A percentile compares a stretch with the other conserved stretches of the same genome.
phyloP scores from a whole-genome alignment of 139 green algal species.

The Mychonastes homosphaera region DNA sequence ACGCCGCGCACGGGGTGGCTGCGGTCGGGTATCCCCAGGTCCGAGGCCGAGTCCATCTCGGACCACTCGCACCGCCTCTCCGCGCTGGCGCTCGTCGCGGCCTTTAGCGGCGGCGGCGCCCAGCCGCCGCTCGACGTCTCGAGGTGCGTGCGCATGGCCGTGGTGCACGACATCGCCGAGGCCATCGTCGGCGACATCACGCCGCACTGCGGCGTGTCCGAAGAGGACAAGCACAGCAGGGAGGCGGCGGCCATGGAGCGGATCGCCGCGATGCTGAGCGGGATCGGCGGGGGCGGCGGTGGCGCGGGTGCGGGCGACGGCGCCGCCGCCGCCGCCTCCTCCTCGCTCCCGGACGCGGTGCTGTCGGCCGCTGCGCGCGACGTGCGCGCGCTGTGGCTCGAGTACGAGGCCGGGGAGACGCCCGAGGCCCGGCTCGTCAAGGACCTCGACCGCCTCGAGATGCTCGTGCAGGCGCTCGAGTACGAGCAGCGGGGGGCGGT shows the following conservation, averaged over 20 bases:
- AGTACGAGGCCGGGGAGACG: conserved; percentile 75
- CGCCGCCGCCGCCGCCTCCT: not conserved
- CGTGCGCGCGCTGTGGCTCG: conserved; percentile 68
- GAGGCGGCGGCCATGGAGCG: conserved; percentile 62
- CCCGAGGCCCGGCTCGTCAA: conserved; percentile 81
- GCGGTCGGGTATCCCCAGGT: too few relatives aligned
- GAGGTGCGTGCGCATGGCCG: conserved; percentile 78
- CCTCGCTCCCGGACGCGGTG: too few relatives aligned
- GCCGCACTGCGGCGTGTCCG: conserved; percentile 55
- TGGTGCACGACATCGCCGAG: conserved; percentile 91
- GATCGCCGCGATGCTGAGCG: conserved; percentile 67
- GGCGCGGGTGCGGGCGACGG: not conserved
- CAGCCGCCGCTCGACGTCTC: too few relatives aligned
- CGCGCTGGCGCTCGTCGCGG: too few relatives aligned
- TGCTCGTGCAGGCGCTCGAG: conserved; percentile 70
- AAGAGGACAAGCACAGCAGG: conserved; percentile 65
- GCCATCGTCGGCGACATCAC: conserved; percentile 91
- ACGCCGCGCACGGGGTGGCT: too few relatives aligned
- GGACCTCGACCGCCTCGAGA: conserved; percentile 92
- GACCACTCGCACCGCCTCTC: too few relatives aligned
- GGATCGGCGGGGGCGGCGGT: conserved; percentile 32
- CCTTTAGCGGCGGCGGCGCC: too few relatives aligned
- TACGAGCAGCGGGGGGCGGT: conserved; percentile 65
- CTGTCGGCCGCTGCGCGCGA: conserved; percentile 35
- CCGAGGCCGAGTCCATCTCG: too few relatives aligned